Evolutionary conservation across 257 asterid genomes (phyloP), one percentile per base, ranked within the genome.

Genomic region (Jasminum sambac): DNA sequence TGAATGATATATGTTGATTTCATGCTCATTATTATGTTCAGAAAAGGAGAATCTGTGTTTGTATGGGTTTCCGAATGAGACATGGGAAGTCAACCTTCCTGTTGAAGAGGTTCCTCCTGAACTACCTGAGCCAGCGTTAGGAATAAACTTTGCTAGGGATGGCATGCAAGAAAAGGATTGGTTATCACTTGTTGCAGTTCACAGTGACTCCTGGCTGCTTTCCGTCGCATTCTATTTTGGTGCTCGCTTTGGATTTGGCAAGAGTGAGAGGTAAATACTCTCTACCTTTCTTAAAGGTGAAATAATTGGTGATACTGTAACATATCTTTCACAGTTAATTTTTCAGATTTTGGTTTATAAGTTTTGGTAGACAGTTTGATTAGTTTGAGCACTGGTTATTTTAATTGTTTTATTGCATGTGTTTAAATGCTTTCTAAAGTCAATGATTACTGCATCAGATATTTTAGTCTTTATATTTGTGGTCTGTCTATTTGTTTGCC

Each of bases 71-170:
- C 62, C 62, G 9, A 55, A 55, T 55, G 62, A 55, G 62, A 55
- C 62, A 55, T 55, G 62, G 62, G 62, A 55, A 23, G 36, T 55
- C 62, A 55, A 55, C 34, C 36, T 55, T 26, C 62, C 62, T 55
- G 62, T 55, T 55, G 62, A 55, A 16, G 62, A 55, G 62, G 62
- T 55, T 55, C 62, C 62, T 55, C 62, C 62, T 55, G 62, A 55
- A 55, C 62, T 55, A 10, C 62, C 62, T 23, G 62, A 55, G 36
- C 62, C 62, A 55, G 62, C 62, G 11, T 55, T 55, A 23, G 62
- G 62, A 55, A 55, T 55, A 55, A 55, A 55, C 62, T 55, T 55
- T 55, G 62, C 62, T 55, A 55, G 62, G 36, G 62, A 55, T 55
- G 62, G 62, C 34, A 55, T 55, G 62, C 62, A 55, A 55, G 62